Evolutionary conservation across 116 monocot species (phyloP).

Genomic region (Posidonia oceanica): DNA sequence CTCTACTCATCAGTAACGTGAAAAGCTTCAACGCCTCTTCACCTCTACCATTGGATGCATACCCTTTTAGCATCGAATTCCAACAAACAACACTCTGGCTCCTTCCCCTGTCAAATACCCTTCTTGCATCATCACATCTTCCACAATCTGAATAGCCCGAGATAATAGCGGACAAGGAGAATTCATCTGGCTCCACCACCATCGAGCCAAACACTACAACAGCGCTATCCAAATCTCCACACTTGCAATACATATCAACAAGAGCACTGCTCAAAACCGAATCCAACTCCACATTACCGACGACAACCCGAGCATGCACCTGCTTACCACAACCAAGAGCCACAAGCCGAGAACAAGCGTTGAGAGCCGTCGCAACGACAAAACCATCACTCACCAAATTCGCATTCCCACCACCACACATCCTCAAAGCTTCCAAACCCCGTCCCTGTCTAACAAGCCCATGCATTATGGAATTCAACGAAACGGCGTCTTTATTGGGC

Average conservation of each 20-base stretch:
- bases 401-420: conserved; percentile 16
- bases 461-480: conserved; percentile 48
- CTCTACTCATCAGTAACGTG: conserved; percentile 28
- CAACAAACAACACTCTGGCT: conserved; percentile 34
- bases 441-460: conserved; percentile 25
- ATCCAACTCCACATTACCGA: conserved; percentile 29
- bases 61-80: conserved; percentile 69
- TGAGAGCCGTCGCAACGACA: conserved; percentile 51
- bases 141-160: conserved; percentile 36
- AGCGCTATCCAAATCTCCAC: conserved; percentile 46
- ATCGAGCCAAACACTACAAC: conserved; percentile 13
- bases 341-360: conserved; percentile 34
- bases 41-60: conserved; percentile 17
- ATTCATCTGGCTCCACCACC: conserved; percentile 32
- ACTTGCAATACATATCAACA: conserved; percentile 75
- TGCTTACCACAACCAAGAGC: conserved; percentile 34
- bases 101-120: conserved; percentile 26
- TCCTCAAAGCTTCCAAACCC: conserved; percentile 26
- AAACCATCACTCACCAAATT: conserved; percentile 25
- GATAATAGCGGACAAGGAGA: conserved; percentile 54
- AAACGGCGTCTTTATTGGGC: conserved; percentile 31
- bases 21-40: conserved; percentile 44
- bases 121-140: conserved; percentile 40
- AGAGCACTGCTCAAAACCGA: conserved; percentile 44
- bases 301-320: conserved; percentile 35